Base-by-base conservation (phyloP, 805 yeast genomes). In the Ogataea philodendri region DNA sequence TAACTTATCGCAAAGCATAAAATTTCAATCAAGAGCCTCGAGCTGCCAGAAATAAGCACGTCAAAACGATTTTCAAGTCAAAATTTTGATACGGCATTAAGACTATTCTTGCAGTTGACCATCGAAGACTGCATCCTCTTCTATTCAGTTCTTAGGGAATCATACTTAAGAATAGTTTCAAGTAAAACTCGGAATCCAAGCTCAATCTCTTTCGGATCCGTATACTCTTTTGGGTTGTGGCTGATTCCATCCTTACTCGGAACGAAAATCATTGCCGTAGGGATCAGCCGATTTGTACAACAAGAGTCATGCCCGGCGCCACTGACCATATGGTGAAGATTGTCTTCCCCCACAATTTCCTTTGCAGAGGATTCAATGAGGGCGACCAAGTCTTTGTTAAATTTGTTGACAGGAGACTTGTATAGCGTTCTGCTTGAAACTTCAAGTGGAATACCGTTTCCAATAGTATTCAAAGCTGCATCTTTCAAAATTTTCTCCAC, bases 281-380 rank as follows among this genome's bases (percentile, higher is more conserved):
- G 88, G 25, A 74, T 70, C 29, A 67, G 64, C 5, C 61, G 48
- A 7, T 74, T 66, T 2, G 82, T 76, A 15, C 72, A 67, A 47
- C 85, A 78, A 6, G 84, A 76, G 51, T 81, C 89, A 46, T 81
- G 89, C 8, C 84, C 86, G 5, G 88, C 86, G 18, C 89, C 87
- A 45, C 82, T 74, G 29, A 70, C 68, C 34, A 79, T 76, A 23
- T 63, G 67, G 25, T 66, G 59, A 8, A 65, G 61, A 23, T 65
- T 54, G 2, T 63, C 68, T 16, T 60, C 57, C 1, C 78, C 78
- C 38, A 69, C 73, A 22, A 73, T 51, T 16, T 67, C 74, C 13
- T 51, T 42, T 1, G 86, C 79, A 13, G 82, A 65, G 15, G 70
- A 66, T 26, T 64, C 59, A 13, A 81, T 79, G 44, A 79, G 68